Conservation (phyloP, 768 basidiomycete species). For the Chalciporus pseudorubinellus region DNA sequence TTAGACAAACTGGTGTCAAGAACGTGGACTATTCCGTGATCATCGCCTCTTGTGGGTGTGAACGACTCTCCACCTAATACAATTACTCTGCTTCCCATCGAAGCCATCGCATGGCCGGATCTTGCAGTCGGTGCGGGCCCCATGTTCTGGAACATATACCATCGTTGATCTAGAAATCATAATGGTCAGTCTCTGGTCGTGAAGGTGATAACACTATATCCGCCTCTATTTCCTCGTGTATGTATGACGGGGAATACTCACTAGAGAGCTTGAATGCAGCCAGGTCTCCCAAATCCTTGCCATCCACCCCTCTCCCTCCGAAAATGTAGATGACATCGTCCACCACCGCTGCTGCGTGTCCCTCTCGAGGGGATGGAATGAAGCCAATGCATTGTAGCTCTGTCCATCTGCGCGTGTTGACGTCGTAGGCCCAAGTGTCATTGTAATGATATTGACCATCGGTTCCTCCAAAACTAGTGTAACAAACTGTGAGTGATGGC, state of each 20-base stretch:
- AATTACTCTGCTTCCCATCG: conserved; percentile 82
- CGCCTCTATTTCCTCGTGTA: not conserved
- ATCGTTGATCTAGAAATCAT: conserved; percentile 72
- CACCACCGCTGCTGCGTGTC: conserved; percentile 93
- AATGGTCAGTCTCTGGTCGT: conserved; percentile 11
- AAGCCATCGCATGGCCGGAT: conserved; percentile 98
- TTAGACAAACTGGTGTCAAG: conserved; percentile 85
- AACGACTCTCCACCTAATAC: conserved; percentile 95
- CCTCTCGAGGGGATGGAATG: conserved; percentile 93
- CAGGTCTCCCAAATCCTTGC: conserved; percentile 90
- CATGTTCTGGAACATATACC: conserved; percentile 99
- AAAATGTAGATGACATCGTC: conserved; percentile 98
- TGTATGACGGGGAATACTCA: conserved; percentile 43
- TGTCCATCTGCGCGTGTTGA: conserved; percentile 77
- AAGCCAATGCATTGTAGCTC: conserved; percentile 96
- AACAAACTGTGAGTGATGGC: conserved; percentile 15
- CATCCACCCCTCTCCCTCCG: conserved; percentile 95
- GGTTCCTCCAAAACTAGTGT: conserved; percentile 86
- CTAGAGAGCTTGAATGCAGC: conserved; percentile 98
- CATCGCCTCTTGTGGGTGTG: conserved; percentile 68
- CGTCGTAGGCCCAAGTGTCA: conserved; percentile 95
- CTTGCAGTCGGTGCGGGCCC: conserved; percentile 90
- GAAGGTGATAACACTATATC: not conserved
- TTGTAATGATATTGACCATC: conserved; percentile 99
- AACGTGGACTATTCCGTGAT: conserved; percentile 80